Percentiles rank a stretch among this genome's conserved stretches.
Evolutionary conservation across 75 land plant genomes (phyloP).

Genomic region (Pinus taeda): DNA sequence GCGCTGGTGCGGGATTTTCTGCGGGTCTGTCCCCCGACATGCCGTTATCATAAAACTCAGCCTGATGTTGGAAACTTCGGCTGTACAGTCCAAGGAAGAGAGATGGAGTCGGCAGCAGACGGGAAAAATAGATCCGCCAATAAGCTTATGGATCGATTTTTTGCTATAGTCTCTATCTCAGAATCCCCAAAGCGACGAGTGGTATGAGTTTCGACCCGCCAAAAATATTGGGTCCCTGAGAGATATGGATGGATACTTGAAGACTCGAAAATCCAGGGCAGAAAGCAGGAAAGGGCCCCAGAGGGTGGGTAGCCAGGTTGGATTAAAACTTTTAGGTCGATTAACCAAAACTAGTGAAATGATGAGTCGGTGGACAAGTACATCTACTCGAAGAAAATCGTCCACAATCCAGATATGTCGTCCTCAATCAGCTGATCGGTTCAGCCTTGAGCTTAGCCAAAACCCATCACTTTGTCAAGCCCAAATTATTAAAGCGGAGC

Average conservation of each 20-base stretch:
- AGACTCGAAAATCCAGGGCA: background rate
- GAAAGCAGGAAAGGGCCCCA: background rate
- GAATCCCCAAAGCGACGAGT: too few species aligned
- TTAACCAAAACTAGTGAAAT: background rate
- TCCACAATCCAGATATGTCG: background rate
- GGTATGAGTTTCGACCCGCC: too few species aligned
- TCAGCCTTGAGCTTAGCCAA: background rate
- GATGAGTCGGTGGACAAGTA: background rate
- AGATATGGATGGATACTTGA: background rate
- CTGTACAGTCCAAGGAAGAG: too few species aligned
- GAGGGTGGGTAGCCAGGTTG: background rate
- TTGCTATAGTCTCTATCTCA: background rate
- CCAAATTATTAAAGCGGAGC: too few species aligned
- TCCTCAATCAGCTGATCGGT: too few species aligned
- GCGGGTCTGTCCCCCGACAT: too few species aligned
- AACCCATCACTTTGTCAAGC: too few species aligned
- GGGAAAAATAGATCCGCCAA: background rate
- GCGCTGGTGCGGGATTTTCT: too few species aligned
- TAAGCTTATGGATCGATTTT: background rate
- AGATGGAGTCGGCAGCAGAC: too few species aligned
- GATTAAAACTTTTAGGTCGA: background rate
- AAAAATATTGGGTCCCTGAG: background rate
- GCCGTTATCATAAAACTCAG: too few species aligned
- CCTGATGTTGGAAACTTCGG: too few species aligned
- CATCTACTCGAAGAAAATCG: background rate